phyloP scores from a whole-genome alignment of 2,329 filamentous ascomycete species.

The Zasmidium cellare region DNA sequence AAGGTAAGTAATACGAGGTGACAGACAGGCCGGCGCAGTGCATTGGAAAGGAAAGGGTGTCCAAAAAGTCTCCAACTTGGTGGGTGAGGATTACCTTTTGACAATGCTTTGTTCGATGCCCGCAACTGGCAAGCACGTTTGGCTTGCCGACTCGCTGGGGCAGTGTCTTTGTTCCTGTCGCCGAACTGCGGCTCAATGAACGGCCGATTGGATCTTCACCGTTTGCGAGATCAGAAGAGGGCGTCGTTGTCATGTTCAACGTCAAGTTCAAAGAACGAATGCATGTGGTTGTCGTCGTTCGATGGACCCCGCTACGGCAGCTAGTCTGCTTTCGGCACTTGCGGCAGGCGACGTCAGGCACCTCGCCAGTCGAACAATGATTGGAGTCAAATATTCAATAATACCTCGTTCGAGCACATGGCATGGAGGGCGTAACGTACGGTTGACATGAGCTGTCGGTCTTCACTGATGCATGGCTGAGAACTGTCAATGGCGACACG shows the following conservation, averaged over 20 bases:
- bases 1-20: neutral
- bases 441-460: no score
- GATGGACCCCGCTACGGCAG: no score
- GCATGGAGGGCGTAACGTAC: no score
- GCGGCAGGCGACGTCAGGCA: neutral
- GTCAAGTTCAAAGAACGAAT: no score
- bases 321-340: neutral
- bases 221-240: neutral
- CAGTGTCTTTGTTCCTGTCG: no score
- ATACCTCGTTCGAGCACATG: no score
- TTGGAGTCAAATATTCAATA: no score
- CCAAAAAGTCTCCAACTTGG: neutral
- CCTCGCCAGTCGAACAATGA: neutral
- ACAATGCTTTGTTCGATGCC: conserved; percentile 4
- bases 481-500: no score
- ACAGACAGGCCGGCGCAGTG: neutral
- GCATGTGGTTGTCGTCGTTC: neutral
- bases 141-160: no score
- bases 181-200: neutral
- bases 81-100: neutral
- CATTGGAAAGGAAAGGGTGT: neutral
- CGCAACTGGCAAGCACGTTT: neutral
- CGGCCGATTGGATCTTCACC: neutral
- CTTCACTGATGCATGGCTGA: no score
- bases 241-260: neutral